Base-by-base conservation (phyloP, 2,329 filamentous ascomycete species). In the Hypoxylon sp. region DNA sequence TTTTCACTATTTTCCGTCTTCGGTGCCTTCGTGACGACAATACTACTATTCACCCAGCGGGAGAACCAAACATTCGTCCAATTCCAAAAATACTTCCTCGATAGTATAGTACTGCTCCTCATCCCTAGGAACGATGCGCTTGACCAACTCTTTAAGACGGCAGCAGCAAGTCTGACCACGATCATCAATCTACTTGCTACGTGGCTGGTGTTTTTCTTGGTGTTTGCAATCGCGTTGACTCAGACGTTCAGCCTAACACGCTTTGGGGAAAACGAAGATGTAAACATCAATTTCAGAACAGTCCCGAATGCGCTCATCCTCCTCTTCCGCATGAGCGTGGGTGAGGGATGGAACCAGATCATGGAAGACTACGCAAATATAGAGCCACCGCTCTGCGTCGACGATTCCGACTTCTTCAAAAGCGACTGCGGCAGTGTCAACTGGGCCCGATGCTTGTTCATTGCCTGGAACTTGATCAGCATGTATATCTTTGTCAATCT, bases 401-500 rank as follows among this genome's bases (percentile, higher is more conserved):
- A 89, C 19, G 85, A 85, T 34, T 73, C 80, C 0, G 84, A 85
- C 39, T 97, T 97, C 77, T 94, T 93, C 72, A 81, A 91, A 43
- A 95, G 93, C 72, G 96, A 99, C 78, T 99, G 95, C 74, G 95
- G 95, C 61, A 97, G 94, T 79, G 86, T 89, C 52, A 86, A 88
- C 39, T 99, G 95, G 93, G 93, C 95, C 6, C 86, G 93, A 53
- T 87, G 89, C 32, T 83, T 99, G 8, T 99, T 99, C 81, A 93
- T 98, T 60, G 88, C 91, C 4, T 99, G 95, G 95, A 99, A 99
- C 81, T 94, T 99, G 72, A 86, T 99, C 78, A 98, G 94, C 91
- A 99, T 99, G 95, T 99, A 99, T 80, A 97, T 99, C 73, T 99
- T 99, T 74, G 94, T 98, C 74, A 97, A 94, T 74, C 81, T 99